Evolutionary conservation across 495 filamentous ascomycete species (phyloP).

Genomic region (Penicillium malachiteum): DNA sequence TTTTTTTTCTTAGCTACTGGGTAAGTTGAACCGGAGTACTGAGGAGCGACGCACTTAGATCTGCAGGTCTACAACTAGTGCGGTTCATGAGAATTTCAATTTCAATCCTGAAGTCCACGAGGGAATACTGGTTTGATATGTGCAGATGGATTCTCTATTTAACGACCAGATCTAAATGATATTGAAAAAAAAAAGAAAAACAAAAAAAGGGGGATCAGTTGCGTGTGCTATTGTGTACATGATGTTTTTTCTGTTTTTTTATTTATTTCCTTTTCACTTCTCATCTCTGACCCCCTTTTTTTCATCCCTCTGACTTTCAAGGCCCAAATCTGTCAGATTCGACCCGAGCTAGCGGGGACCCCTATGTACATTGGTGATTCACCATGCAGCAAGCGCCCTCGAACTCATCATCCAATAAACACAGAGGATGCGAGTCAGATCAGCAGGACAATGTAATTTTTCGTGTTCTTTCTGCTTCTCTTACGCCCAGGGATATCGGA

Average conservation of each 20-base stretch:
- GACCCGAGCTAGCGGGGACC: slow-evolving; percentile 3
- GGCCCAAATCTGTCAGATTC: slow-evolving; percentile 14
- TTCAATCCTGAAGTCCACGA: neutral
- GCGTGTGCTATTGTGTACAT: too few relatives aligned
- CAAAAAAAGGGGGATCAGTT: too few relatives aligned
- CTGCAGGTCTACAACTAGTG: slow-evolving; percentile 9
- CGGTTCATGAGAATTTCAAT: neutral
- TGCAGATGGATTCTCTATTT: slow-evolving; percentile 7
- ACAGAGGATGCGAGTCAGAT: slow-evolving; percentile 10
- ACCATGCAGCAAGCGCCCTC: slow-evolving; percentile 7
- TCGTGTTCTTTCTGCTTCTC: neutral
- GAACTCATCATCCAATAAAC: slow-evolving; percentile 9
- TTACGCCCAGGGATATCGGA: neutral
- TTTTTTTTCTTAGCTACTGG: too few relatives aligned
- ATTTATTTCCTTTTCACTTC: neutral
- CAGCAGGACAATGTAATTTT: slow-evolving; percentile 12
- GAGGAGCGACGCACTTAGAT: neutral
- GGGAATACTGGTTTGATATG: neutral
- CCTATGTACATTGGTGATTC: slow-evolving; percentile 13
- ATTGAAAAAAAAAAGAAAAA: neutral
- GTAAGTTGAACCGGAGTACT: too few relatives aligned
- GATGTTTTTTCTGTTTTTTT: too few relatives aligned
- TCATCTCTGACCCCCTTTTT: slow-evolving; percentile 1
- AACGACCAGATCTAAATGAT: slow-evolving; percentile 18
- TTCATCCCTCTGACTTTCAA: slow-evolving; percentile 5